A percentile compares a stretch with the other conserved stretches of the same genome.
Evolutionary conservation across 1,284 basidiomycete species (phyloP).

Genomic region (Amylostereum chailletii): DNA sequence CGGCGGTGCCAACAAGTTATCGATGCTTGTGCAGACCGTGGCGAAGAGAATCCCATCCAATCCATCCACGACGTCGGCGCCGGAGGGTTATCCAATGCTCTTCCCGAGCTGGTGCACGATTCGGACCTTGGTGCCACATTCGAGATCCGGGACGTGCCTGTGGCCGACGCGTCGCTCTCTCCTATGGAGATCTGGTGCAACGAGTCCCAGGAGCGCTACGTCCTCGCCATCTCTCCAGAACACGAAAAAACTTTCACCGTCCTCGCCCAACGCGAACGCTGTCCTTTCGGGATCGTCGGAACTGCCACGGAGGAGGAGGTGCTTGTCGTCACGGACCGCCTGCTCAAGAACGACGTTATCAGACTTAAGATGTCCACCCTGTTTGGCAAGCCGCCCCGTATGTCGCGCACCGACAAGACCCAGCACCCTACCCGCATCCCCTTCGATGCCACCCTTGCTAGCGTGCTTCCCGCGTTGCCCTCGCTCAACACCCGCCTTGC

Average conservation of each 20-base stretch:
- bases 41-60: conserved; percentile 75
- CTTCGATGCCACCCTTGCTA: conserved; percentile 70
- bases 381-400: conserved; percentile 94
- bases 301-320: conserved; percentile 75
- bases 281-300: conserved; percentile 90
- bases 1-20: conserved; percentile 96
- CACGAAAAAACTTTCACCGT: conserved; percentile 56
- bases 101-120: conserved; percentile 97
- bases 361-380: conserved; percentile 90
- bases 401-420: conserved; percentile 68
- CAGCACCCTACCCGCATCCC: conserved; percentile 37
- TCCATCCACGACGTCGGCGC: conserved; percentile 99
- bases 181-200: conserved; percentile 99
- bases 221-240: conserved; percentile 75
- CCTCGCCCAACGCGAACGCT: conserved; percentile 85
- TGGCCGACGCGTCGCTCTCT: conserved; percentile 91
- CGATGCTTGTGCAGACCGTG: conserved; percentile 75
- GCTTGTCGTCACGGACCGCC: conserved; percentile 84
- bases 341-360: conserved; percentile 77
- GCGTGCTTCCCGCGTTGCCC: conserved; percentile 47
- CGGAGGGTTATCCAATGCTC: conserved; percentile 92
- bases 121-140: conserved; percentile 84
- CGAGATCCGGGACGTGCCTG: conserved; percentile 89
- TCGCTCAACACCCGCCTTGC: conserved; percentile 37
- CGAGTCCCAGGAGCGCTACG: conserved; percentile 97